Evolutionary conservation across 768 basidiomycete genomes (phyloP).

Genomic region (Goffeauzyma gilvescens): DNA sequence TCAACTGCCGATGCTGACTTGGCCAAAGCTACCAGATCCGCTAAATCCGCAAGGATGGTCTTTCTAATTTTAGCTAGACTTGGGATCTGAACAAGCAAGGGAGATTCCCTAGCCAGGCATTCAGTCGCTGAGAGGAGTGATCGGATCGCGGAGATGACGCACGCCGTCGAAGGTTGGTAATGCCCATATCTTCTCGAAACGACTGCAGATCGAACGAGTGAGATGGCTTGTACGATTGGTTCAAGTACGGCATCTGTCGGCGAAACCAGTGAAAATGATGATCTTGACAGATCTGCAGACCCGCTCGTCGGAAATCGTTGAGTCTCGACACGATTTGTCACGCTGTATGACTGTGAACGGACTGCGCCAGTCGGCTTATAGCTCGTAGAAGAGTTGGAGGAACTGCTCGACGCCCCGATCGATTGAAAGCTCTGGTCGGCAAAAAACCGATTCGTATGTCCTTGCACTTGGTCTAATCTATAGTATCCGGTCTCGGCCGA

Average conservation of each 20-base stretch:
- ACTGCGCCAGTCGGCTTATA: too few species aligned
- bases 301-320: too few species aligned
- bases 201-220: conserved; percentile 69
- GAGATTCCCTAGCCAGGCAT: conserved; percentile 65
- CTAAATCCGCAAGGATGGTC: conserved; percentile 59
- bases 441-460: too few species aligned
- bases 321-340: too few species aligned
- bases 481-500: too few species aligned
- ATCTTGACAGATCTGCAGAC: background rate
- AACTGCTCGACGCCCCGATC: too few species aligned
- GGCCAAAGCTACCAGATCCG: conserved; percentile 44
- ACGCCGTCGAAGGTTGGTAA: conserved; percentile 84
- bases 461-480: too few species aligned
- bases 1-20: too few species aligned
- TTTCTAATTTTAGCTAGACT: conserved; percentile 58
- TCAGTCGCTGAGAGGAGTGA: conserved; percentile 64
- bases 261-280: conserved; percentile 1
- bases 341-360: too few species aligned
- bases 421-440: too few species aligned
- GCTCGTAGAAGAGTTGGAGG: too few species aligned
- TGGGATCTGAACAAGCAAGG: conserved; percentile 47
- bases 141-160: conserved; percentile 82
- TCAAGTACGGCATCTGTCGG: conserved; percentile 38
- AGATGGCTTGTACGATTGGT: conserved; percentile 65
- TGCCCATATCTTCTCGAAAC: conserved; percentile 56